Conservation (phyloP, 75 land plant species). For the Sequoiadendron giganteum region DNA sequence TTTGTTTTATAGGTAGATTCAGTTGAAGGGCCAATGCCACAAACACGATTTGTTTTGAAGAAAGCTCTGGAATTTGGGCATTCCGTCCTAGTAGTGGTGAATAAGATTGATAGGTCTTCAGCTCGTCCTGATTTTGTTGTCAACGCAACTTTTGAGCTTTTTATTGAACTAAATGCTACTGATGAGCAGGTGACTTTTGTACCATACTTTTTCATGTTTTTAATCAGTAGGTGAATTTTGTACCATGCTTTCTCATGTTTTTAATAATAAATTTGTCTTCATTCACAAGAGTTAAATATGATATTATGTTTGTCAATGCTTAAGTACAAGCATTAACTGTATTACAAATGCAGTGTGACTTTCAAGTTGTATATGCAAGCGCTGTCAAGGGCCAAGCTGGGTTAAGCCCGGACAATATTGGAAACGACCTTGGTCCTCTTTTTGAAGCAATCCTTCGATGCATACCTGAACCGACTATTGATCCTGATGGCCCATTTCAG, state of each 20-base stretch:
- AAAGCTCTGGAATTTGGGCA: slow-evolving; percentile 95
- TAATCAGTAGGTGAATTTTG: slow-evolving; percentile 56
- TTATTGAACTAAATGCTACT: slow-evolving; percentile 89
- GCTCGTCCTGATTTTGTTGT: slow-evolving; percentile 96
- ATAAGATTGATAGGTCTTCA: slow-evolving; percentile 93
- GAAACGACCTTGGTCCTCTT: slow-evolving; percentile 94
- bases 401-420: slow-evolving; percentile 72
- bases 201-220: neutral
- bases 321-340: slow-evolving; percentile 1
- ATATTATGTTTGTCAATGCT: neutral
- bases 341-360: slow-evolving; percentile 82
- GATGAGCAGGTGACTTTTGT: slow-evolving; percentile 82
- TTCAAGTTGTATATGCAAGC: slow-evolving; percentile 97
- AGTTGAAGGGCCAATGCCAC: slow-evolving; percentile 99
- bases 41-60: slow-evolving; percentile 95
- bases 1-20: slow-evolving; percentile 75
- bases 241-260: neutral
- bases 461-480: slow-evolving; percentile 91
- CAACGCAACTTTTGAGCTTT: slow-evolving; percentile 97
- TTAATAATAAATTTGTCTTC: neutral
- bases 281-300: neutral
- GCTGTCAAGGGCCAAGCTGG: slow-evolving; percentile 93
- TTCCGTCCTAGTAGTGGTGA: slow-evolving; percentile 95
- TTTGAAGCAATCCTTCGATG: slow-evolving; percentile 90
- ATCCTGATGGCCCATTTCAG: slow-evolving; percentile 81